phyloP scores from a whole-genome alignment of 371 early-diverging fungal species.

The Fennellomyces sp. region DNA sequence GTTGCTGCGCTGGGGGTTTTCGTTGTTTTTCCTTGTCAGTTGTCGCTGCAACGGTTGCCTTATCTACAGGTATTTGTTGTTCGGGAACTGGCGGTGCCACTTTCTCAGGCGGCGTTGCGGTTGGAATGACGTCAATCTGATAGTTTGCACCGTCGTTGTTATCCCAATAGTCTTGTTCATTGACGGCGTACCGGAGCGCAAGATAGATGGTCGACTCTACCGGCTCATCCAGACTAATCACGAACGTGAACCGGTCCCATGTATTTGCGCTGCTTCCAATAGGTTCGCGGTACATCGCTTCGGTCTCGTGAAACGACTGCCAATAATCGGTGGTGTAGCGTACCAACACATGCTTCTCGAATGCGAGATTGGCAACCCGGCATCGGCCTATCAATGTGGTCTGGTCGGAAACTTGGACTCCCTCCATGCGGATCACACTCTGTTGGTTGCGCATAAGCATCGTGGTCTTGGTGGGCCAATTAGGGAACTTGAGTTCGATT shows the following conservation, averaged over 20 bases:
- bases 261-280: constrained; percentile 32
- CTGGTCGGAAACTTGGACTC: constrained; percentile 33
- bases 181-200: constrained; percentile 53
- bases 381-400: constrained; percentile 55
- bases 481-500: constrained; percentile 19
- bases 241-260: constrained; percentile 41
- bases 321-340: constrained; percentile 75
- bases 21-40: neutral
- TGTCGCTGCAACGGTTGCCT: neutral
- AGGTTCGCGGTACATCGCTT: constrained; percentile 56
- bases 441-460: neutral
- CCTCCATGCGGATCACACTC: constrained; percentile 28
- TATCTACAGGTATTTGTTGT: too few relatives aligned
- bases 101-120: neutral
- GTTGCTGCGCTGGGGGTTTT: neutral
- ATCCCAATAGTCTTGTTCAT: constrained; percentile 78
- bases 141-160: constrained; percentile 79
- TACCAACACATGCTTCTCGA: constrained; percentile 72
- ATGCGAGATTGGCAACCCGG: constrained; percentile 79
- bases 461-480: constrained; percentile 32
- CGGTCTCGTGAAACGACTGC: constrained; percentile 61
- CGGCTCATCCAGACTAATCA: constrained; percentile 12
- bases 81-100: too few relatives aligned
- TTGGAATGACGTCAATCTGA: constrained; percentile 39
- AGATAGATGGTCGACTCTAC: constrained; percentile 19